These are phyloP conservation scores for Yamadazyma atlantica DNA, from an alignment of 1,139 yeast genomes.

Conservation along the genomic window DNA sequence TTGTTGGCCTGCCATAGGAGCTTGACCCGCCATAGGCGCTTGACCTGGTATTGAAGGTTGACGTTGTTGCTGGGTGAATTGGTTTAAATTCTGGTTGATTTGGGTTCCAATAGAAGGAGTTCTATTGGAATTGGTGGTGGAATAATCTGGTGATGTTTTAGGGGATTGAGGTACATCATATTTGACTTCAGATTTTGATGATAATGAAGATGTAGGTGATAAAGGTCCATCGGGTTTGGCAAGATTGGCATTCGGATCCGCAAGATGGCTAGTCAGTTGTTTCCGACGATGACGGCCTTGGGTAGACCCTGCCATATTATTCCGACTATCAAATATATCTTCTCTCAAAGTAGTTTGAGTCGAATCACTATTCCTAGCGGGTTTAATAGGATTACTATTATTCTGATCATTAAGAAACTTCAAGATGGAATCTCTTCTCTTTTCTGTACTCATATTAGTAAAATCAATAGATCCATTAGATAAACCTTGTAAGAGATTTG, in stretches of 20 bases:
- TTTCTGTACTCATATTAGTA: slow-evolving; percentile 41
- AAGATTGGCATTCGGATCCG: slow-evolving; percentile 4
- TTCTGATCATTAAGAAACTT: slow-evolving; percentile 32
- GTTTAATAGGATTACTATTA: slow-evolving; percentile 13
- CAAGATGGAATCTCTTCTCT: slow-evolving; percentile 43
- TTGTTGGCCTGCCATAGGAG: not conserved
- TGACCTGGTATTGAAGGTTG: not conserved
- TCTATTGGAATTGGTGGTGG: slow-evolving; percentile 2
- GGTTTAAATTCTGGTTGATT: slow-evolving; percentile 2
- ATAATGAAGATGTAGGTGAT: slow-evolving; percentile 39
- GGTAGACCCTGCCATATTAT: not conserved
- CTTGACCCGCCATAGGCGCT: too few relatives aligned
- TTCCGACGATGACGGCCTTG: not conserved
- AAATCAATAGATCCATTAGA: slow-evolving; percentile 43
- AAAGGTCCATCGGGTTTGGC: slow-evolving; percentile 14
- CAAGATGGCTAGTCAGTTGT: not conserved
- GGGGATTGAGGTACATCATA: slow-evolving; percentile 46
- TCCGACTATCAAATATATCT: slow-evolving; percentile 35
- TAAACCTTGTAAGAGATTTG: slow-evolving; percentile 37
- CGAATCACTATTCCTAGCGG: not conserved
- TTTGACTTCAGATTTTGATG: slow-evolving; percentile 31
- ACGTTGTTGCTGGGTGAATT: slow-evolving; percentile 1
- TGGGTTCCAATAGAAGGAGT: slow-evolving; percentile 5
- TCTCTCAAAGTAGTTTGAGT: slow-evolving; percentile 31
- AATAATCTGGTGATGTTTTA: slow-evolving; percentile 33